Percentiles rank a stretch among this genome's conserved stretches.
Evolutionary conservation across 2,329 filamentous ascomycete species (phyloP).

Genomic region (Sporothrix globosa): DNA sequence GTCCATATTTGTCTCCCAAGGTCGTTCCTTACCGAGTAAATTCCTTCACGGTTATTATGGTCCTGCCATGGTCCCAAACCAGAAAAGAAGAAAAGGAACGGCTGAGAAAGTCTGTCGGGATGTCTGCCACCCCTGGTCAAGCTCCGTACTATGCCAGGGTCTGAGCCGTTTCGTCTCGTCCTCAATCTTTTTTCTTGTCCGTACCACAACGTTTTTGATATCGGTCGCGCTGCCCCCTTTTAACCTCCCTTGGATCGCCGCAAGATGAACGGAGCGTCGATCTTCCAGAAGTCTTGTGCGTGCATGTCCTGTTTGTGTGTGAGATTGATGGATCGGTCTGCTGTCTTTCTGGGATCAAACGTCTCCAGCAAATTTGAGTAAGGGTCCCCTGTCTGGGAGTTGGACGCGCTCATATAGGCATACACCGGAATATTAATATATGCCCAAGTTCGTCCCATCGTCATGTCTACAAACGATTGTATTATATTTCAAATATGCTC

Average conservation of each 20-base stretch:
- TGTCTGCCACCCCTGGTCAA: not conserved
- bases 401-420: not conserved
- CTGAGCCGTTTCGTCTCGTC: conserved; percentile 24
- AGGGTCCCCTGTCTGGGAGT: conserved; percentile 9
- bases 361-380: conserved; percentile 13
- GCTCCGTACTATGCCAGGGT: conserved; percentile 16
- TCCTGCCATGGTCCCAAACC: not conserved
- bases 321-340: conserved; percentile 8
- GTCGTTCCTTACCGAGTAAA: not conserved
- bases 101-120: not conserved
- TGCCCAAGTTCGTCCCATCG: not conserved
- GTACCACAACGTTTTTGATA: conserved; percentile 19
- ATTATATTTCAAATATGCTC: not conserved
- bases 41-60: not conserved
- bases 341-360: conserved; percentile 15
- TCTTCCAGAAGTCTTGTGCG: conserved; percentile 21
- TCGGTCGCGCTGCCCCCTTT: not conserved
- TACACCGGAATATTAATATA: not conserved
- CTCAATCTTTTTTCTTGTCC: not conserved
- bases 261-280: conserved; percentile 25
- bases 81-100: not conserved
- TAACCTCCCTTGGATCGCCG: not conserved
- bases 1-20: not conserved
- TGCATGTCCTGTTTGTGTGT: conserved; percentile 3
- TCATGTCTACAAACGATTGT: no score